phyloP scores from a whole-genome alignment of 164 flowering plant species.

The Warburgia ugandensis region DNA sequence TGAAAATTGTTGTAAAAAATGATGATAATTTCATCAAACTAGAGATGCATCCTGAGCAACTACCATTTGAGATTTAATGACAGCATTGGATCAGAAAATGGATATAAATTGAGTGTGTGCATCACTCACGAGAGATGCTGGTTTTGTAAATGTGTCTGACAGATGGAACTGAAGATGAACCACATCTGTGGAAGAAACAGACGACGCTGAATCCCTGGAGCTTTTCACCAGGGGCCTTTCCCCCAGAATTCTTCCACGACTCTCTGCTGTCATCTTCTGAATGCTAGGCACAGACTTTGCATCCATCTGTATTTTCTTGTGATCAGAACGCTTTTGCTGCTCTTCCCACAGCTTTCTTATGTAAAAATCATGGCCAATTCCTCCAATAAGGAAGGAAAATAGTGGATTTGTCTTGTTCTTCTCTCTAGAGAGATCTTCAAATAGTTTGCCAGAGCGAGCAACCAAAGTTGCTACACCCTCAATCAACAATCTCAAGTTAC shows the following conservation, averaged over 20 bases:
- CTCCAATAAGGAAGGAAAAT: constrained; percentile 76
- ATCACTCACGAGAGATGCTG: constrained; percentile 59
- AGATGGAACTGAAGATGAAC: constrained; percentile 52
- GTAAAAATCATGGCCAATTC: constrained; percentile 75
- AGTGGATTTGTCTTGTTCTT: constrained; percentile 71
- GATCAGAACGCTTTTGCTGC: constrained; percentile 48
- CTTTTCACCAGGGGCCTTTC: constrained; percentile 77
- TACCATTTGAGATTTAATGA: too few species aligned
- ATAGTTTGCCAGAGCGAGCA: constrained; percentile 82
- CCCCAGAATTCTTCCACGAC: constrained; percentile 77
- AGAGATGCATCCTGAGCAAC: too few species aligned
- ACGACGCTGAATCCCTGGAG: constrained; percentile 33
- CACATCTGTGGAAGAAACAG: constrained; percentile 31
- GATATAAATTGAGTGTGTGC: background rate
- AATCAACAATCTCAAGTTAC: constrained; percentile 55
- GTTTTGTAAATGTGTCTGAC: constrained; percentile 76
- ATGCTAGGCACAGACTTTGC: constrained; percentile 24
- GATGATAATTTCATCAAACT: background rate
- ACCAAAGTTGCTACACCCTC: constrained; percentile 90
- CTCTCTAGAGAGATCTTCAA: constrained; percentile 88
- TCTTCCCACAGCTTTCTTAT: constrained; percentile 88
- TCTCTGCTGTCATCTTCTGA: constrained; percentile 80
- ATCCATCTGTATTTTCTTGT: constrained; percentile 30
- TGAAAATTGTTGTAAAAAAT: background rate
- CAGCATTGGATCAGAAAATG: constrained; percentile 3